These are phyloP conservation scores for Hippophae gyantsensis DNA, from an alignment of 306 rosid genomes.

Conservation along the genomic window DNA sequence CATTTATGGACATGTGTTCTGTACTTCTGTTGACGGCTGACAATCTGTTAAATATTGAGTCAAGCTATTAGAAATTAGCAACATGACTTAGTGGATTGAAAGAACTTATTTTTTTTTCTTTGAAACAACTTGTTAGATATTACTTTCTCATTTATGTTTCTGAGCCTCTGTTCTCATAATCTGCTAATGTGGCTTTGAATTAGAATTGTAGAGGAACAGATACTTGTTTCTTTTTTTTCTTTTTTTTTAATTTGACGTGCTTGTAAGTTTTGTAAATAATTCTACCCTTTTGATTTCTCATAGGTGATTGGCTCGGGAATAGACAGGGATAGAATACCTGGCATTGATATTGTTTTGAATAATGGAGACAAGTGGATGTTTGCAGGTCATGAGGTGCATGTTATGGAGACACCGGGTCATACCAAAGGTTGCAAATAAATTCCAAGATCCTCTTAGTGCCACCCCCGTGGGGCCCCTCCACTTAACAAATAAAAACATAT, in stretches of 20 bases:
- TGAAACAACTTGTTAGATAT: too few species aligned
- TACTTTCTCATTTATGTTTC: not conserved
- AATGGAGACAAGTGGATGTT: constrained; percentile 99
- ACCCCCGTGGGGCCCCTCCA: not conserved
- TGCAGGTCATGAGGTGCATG: constrained; percentile 89
- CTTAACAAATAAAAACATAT: not conserved
- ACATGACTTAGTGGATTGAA: too few species aligned
- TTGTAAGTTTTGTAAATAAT: constrained; percentile 1
- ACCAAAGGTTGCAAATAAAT: constrained; percentile 53
- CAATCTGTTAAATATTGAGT: too few species aligned
- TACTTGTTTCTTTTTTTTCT: not conserved
- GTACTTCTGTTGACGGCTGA: too few species aligned
- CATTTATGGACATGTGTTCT: too few species aligned
- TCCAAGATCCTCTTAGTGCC: constrained; percentile 12
- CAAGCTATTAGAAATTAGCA: too few species aligned
- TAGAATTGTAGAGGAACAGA: not conserved
- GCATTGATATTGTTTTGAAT: constrained; percentile 63
- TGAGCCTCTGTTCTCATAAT: not conserved
- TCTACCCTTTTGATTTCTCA: constrained; percentile 10
- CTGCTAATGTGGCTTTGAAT: not conserved
- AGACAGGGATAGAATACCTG: constrained; percentile 76
- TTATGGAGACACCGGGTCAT: constrained; percentile 88
- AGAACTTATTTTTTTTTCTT: too few species aligned
- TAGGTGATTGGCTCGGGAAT: constrained; percentile 81
- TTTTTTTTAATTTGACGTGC: not conserved